Evolutionary conservation across 2,329 filamentous ascomycete species (phyloP), one percentile per base, ranked within the genome.

Genomic region (Rhinocladiella mackenziei): DNA sequence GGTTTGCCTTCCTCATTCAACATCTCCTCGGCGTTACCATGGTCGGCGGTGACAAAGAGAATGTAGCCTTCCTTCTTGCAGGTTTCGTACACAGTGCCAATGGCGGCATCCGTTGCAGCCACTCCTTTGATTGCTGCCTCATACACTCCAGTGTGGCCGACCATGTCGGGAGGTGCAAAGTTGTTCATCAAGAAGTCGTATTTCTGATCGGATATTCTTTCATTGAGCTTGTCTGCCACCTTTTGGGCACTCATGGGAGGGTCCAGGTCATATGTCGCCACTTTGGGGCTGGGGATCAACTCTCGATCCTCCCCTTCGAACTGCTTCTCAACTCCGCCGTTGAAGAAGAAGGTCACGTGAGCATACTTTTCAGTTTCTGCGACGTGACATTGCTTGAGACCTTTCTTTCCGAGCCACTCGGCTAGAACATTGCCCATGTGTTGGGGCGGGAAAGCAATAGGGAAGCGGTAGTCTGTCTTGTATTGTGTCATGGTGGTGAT

Each of bases 131-230:
- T 83, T 45, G 92, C 92, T 20, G 92, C 91, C 60, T 97, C 84
- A 71, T 97, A 97, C 49, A 95, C 89, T 63, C 92, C 92, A 8
- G 92, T 98, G 74, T 98, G 92, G 58, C 92, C 92, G 55, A 98
- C 92, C 92, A 98, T 98, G 72, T 98, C 92, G 13, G 92, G 92
- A 30, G 92, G 92, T 30, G 92, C 92, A 70, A 98, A 97, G 81
- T 98, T 98, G 82, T 97, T 96, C 92, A 98, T 98, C 68, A 98
- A 76, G 64, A 98, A 97, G 63, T 92, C 89, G 71, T 89, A 96
- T 63, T 86, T 81, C 62, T 84, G 80, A 67, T 94, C 87, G 18
- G 68, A 78, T 56, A 98, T 83, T 47, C 89, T 83, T 76, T 96
- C 92, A 66, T 74, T 80, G 48, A 95, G 84, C 73, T 94, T 91